A percentile compares a stretch with the other conserved stretches of the same genome.
Conservation (phyloP, 2,329 filamentous ascomycete genomes). For the Corynespora cassiicola region DNA sequence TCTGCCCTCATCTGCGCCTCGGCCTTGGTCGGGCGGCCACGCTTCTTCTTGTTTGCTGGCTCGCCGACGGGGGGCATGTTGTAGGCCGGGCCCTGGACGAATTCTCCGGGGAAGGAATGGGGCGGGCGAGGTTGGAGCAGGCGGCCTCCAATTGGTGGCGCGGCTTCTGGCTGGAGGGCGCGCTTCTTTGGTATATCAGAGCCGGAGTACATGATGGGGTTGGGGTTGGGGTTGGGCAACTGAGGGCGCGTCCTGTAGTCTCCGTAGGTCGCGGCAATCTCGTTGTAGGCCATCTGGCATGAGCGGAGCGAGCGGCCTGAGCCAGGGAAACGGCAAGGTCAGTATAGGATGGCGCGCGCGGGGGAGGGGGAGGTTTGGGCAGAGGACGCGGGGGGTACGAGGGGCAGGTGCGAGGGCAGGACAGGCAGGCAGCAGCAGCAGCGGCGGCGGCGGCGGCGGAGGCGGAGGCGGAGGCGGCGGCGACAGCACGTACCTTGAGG, state of each 20-base stretch:
- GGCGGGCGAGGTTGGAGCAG: conserved; percentile 54
- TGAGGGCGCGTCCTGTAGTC: conserved; percentile 35
- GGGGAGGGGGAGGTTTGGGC: too few species aligned
- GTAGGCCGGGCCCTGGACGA: conserved; percentile 36
- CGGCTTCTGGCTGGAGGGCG: conserved; percentile 38
- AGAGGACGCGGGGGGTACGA: too few species aligned
- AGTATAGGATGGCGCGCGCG: too few species aligned
- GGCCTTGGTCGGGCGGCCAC: conserved; percentile 56
- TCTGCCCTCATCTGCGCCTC: conserved; percentile 53
- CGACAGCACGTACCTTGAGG: conserved; percentile 53
- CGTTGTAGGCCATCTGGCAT: conserved; percentile 42
- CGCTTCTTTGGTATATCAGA: conserved; percentile 45
- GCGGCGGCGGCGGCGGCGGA: too few species aligned
- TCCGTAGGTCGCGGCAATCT: conserved; percentile 31
- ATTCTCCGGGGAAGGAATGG: conserved; percentile 41
- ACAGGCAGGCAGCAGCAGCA: too few species aligned
- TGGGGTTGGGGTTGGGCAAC: conserved; percentile 26
- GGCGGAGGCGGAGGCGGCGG: too few species aligned
- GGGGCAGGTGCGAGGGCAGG: too few species aligned
- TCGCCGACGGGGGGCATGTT: conserved; percentile 37
- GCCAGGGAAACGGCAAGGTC: conserved; percentile 7
- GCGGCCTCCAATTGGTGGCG: conserved; percentile 46
- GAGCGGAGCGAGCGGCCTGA: conserved; percentile 46
- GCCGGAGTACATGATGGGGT: conserved; percentile 38
- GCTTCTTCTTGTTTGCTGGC: conserved; percentile 53